Base-by-base conservation (phyloP, 805 yeast genomes). In the Suhomyces sp. region DNA sequence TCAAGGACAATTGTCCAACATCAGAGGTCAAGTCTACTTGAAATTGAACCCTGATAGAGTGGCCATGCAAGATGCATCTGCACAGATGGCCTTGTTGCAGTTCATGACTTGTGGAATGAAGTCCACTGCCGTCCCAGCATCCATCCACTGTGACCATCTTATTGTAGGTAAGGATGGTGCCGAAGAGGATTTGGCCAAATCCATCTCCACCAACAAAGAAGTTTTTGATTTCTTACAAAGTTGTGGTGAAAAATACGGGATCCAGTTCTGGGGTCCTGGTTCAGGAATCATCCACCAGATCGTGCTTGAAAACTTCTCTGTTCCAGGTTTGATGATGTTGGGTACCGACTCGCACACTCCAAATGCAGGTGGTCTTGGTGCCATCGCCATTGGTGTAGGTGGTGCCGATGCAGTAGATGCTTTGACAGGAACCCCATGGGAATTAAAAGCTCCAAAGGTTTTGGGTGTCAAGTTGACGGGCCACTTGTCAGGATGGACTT, bases 11-110 rank as follows among this genome's bases (percentile, higher is more conserved):
- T 67, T 82, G 15, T 63, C 75, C 49, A 80, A 81, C 60, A 74
- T 87, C 57, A 84, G 99, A 74, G 99, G 99, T 61, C 78, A 85
- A 48, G 84, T 92, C 50, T 94, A 94, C 74, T 81, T 94, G 70
- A 94, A 94, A 78, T 81, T 94, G 64, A 84, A 88, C 69, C 99
- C 99, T 23, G 99, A 94, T 70, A 85, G 99, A 70, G 98, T 94
- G 47, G 99, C 99, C 26, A 93, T 96, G 96, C 99, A 94, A 79
- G 99, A 94, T 79, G 99, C 99, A n/a, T 89, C 97, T 31, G 99
- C 99, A 17, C 99, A 94, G 76, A 94, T 93, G 90, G 99, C 99
- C n/a, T 79, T 94, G 61, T 78, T 94, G 63, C 99, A 94, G 76
- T 94, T 94, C 77, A 94, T 94, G 97, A 90, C 97, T 50, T 93